Percentiles rank a stretch among this genome's conserved stretches.
Conservation (phyloP, 306 rosid genomes). For the Heteromeles arbutifolia region DNA sequence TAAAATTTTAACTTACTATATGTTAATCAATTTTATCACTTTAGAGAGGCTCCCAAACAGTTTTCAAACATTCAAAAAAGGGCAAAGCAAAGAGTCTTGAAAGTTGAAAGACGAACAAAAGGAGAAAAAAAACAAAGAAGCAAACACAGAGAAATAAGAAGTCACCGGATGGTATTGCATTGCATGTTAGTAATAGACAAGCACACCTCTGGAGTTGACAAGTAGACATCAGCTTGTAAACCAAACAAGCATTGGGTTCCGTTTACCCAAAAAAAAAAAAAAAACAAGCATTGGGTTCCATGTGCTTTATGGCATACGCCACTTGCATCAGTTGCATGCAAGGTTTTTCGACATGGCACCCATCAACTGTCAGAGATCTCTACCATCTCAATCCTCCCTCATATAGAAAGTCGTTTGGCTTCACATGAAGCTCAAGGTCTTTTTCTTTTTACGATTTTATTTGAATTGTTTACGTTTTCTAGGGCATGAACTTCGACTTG, state of each 20-base stretch:
- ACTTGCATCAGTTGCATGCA: not conserved
- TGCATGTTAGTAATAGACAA: conserved; percentile 22
- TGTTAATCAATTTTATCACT: not conserved
- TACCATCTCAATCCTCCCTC: not conserved
- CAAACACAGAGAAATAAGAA: conserved; percentile 12
- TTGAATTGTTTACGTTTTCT: not conserved
- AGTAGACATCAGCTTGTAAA: conserved; percentile 20
- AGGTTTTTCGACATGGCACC: not conserved
- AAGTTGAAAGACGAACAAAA: conserved; percentile 3
- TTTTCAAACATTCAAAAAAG: not conserved
- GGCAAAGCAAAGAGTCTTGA: not conserved
- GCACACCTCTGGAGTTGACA: conserved; percentile 18
- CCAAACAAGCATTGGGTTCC: conserved; percentile 39
- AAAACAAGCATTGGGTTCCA: conserved; percentile 40
- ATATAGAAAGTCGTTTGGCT: not conserved
- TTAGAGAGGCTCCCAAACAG: not conserved
- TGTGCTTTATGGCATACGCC: conserved; percentile 38
- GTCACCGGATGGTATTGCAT: conserved; percentile 1
- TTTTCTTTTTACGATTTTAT: not conserved
- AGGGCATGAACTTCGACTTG: not conserved
- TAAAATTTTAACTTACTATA: too few species aligned
- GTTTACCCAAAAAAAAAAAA: too few species aligned
- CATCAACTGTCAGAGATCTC: not conserved
- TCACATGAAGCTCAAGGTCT: not conserved
- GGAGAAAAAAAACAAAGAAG: not conserved